These are phyloP conservation scores for Achaetomiella virescens DNA, from an alignment of 495 filamentous ascomycete species.

Conservation along the genomic window DNA sequence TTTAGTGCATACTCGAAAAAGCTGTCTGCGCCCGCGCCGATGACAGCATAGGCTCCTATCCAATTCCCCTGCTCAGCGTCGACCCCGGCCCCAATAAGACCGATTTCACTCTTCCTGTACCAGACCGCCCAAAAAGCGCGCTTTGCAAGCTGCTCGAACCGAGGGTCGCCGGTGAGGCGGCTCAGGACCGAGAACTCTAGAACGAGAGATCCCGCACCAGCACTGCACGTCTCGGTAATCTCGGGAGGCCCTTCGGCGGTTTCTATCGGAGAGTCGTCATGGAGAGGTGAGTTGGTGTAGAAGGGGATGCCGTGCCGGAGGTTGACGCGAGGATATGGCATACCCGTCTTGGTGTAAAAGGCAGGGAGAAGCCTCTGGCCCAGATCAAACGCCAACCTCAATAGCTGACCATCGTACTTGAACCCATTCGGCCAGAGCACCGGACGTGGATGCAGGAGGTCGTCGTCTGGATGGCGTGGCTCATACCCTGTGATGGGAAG, in stretches of 20 bases:
- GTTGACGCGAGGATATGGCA: constrained; percentile 94
- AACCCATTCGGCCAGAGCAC: constrained; percentile 72
- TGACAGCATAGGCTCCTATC: constrained; percentile 80
- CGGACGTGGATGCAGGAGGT: constrained; percentile 38
- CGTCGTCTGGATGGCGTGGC: constrained; percentile 35
- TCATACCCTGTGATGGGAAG: constrained; percentile 75
- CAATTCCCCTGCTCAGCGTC: constrained; percentile 89
- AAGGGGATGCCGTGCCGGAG: constrained; percentile 86
- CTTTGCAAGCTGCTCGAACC: constrained; percentile 84
- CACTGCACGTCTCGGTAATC: constrained; percentile 93
- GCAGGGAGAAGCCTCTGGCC: constrained; percentile 79
- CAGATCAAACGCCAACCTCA: constrained; percentile 79
- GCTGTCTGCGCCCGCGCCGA: constrained; percentile 93
- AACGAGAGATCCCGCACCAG: constrained; percentile 88
- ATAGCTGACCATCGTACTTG: constrained; percentile 82
- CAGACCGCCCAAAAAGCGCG: constrained; percentile 94
- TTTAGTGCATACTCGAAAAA: constrained; percentile 99
- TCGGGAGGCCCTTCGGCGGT: constrained; percentile 47
- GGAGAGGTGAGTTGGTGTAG: constrained; percentile 73
- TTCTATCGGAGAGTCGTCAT: constrained; percentile 33
- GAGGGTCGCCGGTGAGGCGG: constrained; percentile 75
- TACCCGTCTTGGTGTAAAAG: constrained; percentile 79
- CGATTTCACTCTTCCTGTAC: constrained; percentile 75
- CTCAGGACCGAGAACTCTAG: constrained; percentile 89
- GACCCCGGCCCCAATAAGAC: constrained; percentile 84